Evolutionary conservation across 1,284 basidiomycete genomes (phyloP).

Genomic region (Sphagnurus paluster): DNA sequence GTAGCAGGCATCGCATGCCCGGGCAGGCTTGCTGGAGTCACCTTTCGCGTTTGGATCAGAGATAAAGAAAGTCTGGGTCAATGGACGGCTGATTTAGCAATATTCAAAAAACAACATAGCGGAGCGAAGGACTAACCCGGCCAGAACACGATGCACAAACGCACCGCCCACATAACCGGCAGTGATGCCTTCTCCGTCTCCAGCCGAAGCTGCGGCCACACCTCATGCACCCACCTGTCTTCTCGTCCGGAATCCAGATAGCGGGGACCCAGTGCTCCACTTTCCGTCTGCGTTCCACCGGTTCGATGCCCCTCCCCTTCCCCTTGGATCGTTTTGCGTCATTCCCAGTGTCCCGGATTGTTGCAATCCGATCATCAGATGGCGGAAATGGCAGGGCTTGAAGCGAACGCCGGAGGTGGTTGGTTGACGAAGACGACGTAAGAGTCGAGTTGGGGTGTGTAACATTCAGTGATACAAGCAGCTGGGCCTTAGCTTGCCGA

Average conservation of each 20-base stretch:
- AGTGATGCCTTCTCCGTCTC: constrained; percentile 86
- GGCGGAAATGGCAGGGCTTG: constrained; percentile 72
- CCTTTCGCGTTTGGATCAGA: constrained; percentile 52
- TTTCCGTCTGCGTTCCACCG: constrained; percentile 45
- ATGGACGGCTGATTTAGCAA: background rate
- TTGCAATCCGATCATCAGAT: constrained; percentile 44
- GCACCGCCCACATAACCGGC: constrained; percentile 85
- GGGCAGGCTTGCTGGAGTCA: constrained; percentile 58
- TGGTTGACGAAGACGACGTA: constrained; percentile 71
- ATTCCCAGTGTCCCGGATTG: constrained; percentile 20
- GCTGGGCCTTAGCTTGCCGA: constrained; percentile 69
- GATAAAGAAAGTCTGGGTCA: constrained; percentile 75
- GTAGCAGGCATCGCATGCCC: constrained; percentile 85
- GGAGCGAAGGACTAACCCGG: constrained; percentile 64
- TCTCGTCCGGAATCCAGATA: constrained; percentile 89
- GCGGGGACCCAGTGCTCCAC: constrained; percentile 91
- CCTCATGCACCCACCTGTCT: constrained; percentile 79
- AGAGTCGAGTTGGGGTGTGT: constrained; percentile 78
- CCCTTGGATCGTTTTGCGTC: constrained; percentile 17
- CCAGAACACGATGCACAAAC: constrained; percentile 85
- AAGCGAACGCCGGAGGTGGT: constrained; percentile 68
- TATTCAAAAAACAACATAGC: background rate
- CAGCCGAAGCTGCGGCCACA: constrained; percentile 80
- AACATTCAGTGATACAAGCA: constrained; percentile 64
- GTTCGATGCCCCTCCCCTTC: constrained; percentile 23